Evolutionary conservation across 805 yeast genomes (phyloP).

Genomic region (Blastobotrys muscicola): DNA sequence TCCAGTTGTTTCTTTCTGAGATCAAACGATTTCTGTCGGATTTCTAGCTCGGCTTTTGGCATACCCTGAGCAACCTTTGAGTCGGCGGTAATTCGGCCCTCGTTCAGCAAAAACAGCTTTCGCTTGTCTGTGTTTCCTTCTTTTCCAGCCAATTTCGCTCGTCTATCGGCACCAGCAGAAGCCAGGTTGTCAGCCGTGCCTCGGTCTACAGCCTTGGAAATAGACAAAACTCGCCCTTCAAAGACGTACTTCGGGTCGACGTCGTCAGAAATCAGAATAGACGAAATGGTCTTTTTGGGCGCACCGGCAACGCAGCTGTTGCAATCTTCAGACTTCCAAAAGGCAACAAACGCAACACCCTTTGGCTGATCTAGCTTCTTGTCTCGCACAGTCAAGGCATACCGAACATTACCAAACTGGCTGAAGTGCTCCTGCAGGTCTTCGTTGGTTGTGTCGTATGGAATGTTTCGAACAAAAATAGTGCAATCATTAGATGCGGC

Average conservation of each 20-base stretch:
- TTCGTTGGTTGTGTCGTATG: slow-evolving; percentile 87
- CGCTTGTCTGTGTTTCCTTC: slow-evolving; percentile 74
- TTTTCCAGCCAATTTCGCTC: slow-evolving; percentile 72
- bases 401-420: slow-evolving; percentile 78
- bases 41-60: slow-evolving; percentile 64
- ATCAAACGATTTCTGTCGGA: slow-evolving; percentile 80
- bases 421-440: slow-evolving; percentile 66
- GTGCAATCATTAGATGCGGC: slow-evolving; percentile 35
- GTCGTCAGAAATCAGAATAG: slow-evolving; percentile 81
- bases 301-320: slow-evolving; percentile 65
- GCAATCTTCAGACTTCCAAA: slow-evolving; percentile 50
- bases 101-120: slow-evolving; percentile 77
- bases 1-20: slow-evolving; percentile 82
- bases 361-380: slow-evolving; percentile 75
- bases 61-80: slow-evolving; percentile 69
- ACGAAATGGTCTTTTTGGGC: slow-evolving; percentile 52
- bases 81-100: slow-evolving; percentile 79
- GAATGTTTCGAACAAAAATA: slow-evolving; percentile 83
- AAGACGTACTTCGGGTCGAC: slow-evolving; percentile 78
- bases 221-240: slow-evolving; percentile 83
- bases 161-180: slow-evolving; percentile 59
- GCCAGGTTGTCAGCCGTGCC: slow-evolving; percentile 68
- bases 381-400: slow-evolving; percentile 90
- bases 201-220: slow-evolving; percentile 79
- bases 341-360: slow-evolving; percentile 95